phyloP scores from a whole-genome alignment of 2,329 filamentous ascomycete genomes.

The Penicillium sumatraense region DNA sequence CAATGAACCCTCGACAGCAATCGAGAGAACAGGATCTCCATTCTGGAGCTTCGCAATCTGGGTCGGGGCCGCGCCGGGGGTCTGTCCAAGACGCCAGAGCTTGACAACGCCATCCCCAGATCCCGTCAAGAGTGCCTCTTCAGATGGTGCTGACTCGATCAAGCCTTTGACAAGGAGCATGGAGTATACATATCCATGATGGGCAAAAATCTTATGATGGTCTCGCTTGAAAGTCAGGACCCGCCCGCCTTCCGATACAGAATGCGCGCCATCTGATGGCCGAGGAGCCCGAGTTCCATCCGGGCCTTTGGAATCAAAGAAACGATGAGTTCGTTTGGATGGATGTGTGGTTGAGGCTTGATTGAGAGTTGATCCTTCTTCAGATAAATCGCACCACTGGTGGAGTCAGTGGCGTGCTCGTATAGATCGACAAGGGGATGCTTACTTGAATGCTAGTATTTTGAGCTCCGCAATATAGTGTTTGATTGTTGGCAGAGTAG shows the following conservation, averaged over 20 bases:
- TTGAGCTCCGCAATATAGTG: conserved; percentile 88
- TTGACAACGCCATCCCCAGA: conserved; percentile 94
- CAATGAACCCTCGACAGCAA: conserved; percentile 87
- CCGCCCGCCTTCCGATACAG: conserved; percentile 61
- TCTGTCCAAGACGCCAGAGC: conserved; percentile 77
- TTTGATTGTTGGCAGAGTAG: conserved; percentile 78
- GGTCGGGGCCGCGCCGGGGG: conserved; percentile 64
- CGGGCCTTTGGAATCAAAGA: conserved; percentile 89
- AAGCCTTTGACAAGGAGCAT: conserved; percentile 84
- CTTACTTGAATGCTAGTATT: conserved; percentile 83
- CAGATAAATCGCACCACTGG: conserved; percentile 76
- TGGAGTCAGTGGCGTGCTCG: conserved; percentile 23
- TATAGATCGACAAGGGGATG: background rate
- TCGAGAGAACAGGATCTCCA: conserved; percentile 70
- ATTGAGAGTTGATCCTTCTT: conserved; percentile 64
- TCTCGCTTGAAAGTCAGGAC: conserved; percentile 80
- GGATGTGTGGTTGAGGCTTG: conserved; percentile 72
- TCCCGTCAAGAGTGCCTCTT: conserved; percentile 84
- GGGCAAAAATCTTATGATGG: conserved; percentile 84
- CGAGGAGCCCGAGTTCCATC: conserved; percentile 79
- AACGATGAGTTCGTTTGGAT: conserved; percentile 77
- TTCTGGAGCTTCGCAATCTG: conserved; percentile 72
- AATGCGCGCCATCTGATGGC: conserved; percentile 56
- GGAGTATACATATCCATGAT: conserved; percentile 94
- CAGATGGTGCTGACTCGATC: conserved; percentile 65